These are phyloP conservation scores for Epichloe gansuensis DNA, from an alignment of 2,329 filamentous ascomycete genomes.

Conservation along the genomic window DNA sequence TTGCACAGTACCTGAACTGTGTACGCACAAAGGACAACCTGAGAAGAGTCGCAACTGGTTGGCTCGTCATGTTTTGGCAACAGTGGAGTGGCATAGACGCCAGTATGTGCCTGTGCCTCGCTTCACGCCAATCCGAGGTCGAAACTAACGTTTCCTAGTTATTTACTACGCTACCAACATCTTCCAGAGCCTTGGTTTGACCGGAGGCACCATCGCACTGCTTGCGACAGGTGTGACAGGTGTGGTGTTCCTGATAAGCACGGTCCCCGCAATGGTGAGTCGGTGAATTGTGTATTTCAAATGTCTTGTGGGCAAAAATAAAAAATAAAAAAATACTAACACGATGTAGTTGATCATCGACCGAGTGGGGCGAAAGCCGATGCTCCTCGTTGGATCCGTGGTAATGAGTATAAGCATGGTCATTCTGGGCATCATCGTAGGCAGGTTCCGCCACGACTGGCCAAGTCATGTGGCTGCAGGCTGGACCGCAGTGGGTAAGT, in stretches of 20 bases:
- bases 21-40: constrained; percentile 40
- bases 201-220: constrained; percentile 40
- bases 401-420: constrained; percentile 25
- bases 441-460: constrained; percentile 26
- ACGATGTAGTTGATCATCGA: constrained; percentile 22
- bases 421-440: constrained; percentile 28
- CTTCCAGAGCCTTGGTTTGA: constrained; percentile 48
- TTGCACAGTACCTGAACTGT: constrained; percentile 38
- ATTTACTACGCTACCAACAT: constrained; percentile 42
- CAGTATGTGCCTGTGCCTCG: background rate
- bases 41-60: constrained; percentile 52
- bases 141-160: constrained; percentile 10
- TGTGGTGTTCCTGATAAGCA: constrained; percentile 48
- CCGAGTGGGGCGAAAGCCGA: constrained; percentile 18
- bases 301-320: background rate
- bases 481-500: constrained; percentile 15
- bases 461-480: constrained; percentile 22
- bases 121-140: background rate
- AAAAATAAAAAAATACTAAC: background rate
- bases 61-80: constrained; percentile 37
- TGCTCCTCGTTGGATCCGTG: constrained; percentile 1
- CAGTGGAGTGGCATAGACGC: constrained; percentile 22
- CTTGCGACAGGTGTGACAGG: constrained; percentile 61
- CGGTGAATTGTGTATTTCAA: background rate
- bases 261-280: constrained; percentile 18